Evolutionary conservation across 1,284 basidiomycete genomes (phyloP).

Genomic region (Crepidotus sp.): DNA sequence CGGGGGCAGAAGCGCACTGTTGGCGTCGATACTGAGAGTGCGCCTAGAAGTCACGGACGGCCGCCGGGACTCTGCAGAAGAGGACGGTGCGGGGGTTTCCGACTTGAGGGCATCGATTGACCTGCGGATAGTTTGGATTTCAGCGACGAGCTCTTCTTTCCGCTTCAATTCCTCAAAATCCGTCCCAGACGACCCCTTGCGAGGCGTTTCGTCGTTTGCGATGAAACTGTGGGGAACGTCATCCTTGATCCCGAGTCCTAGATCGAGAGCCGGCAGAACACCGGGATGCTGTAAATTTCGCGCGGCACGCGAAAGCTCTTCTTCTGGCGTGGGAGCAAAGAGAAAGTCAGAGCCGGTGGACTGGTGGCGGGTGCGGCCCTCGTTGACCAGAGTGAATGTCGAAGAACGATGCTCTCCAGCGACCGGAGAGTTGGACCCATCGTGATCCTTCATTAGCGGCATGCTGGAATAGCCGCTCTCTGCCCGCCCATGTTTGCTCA

Average conservation of each 20-base stretch:
- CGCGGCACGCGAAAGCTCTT: constrained; percentile 45
- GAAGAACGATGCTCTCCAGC: constrained; percentile 42
- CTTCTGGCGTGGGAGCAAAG: constrained; percentile 48
- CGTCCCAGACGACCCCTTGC: constrained; percentile 32
- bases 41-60: constrained; percentile 59
- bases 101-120: constrained; percentile 67
- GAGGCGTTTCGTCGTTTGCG: constrained; percentile 31
- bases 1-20: constrained; percentile 35
- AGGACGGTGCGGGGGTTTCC: constrained; percentile 52
- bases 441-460: constrained; percentile 53
- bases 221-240: constrained; percentile 67
- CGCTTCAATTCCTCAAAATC: constrained; percentile 53
- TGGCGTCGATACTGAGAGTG: constrained; percentile 58
- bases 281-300: constrained; percentile 43
- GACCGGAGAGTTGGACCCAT: constrained; percentile 42
- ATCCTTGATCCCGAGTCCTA: constrained; percentile 62
- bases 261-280: constrained; percentile 62
- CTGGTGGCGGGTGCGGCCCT: constrained; percentile 45
- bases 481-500: constrained; percentile 50
- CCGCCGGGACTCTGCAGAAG: constrained; percentile 51
- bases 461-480: constrained; percentile 49
- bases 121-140: constrained; percentile 69
- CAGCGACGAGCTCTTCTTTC: constrained; percentile 61
- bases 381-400: constrained; percentile 40
- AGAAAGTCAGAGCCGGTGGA: constrained; percentile 69